Base-by-base conservation (phyloP, 495 filamentous ascomycete species). In the Tuber microsphaerosporum region DNA sequence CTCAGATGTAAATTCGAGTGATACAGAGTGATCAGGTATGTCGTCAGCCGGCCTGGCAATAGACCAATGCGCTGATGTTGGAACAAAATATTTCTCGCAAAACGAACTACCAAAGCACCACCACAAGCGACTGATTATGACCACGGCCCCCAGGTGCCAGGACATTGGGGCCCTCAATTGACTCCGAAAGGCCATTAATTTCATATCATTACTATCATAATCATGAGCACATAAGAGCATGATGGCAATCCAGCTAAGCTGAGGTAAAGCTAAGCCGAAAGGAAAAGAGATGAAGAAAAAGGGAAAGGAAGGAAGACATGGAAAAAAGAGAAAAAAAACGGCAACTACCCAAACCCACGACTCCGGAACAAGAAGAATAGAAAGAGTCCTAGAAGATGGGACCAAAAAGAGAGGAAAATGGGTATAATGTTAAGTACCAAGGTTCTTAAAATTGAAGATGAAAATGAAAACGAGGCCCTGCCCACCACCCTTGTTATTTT, bases 401-500 rank as follows among this genome's bases (percentile, higher is more conserved):
- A 65, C 26, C 26, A 16, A 31, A 34, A 19, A 65, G 34, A 7
- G 14, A 2, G 34, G 2, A 65, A 34, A 65, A 34, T 17, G 56
- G 56, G 56, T 65, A 65, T 65, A 65, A 65, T 34, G 56, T 65
- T 34, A 34, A 65, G 26, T 34, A 14, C 6, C 56, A 16, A 2
- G 56, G 70, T 43, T 45, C 70, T 61, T 70, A 39, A 70, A 72
- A 70, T 72, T 26, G 71, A 75, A 73, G 65, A 74, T 6, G 69
- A 78, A 74, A 39, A 72, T 20, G 71, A 69, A 77, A 69, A 45
- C 74, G 48, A 77, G 69, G 73, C 77, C 72, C 77, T 79, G 72
- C 78, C 77, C 76, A 73, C 72, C 78, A 79, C 75, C 76, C 77
- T 75, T 71, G 46, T 73, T 75, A 75, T 71, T 75, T 73, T 79